Base-by-base conservation (phyloP, 495 filamentous ascomycete species). In the Bathelium albidoporum region DNA sequence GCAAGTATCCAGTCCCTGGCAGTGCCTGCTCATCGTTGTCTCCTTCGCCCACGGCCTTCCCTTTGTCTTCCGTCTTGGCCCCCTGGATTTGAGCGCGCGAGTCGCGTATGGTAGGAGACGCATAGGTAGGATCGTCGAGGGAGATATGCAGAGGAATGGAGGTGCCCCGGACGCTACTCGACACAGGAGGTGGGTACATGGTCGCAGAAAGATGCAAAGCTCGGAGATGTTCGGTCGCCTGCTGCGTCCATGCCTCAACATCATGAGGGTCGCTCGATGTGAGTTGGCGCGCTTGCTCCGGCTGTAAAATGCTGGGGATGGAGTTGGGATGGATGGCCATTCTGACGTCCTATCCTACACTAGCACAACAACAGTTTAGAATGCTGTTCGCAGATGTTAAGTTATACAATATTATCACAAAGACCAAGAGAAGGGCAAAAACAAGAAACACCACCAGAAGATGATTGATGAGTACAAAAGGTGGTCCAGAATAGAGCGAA, bases 91-190 rank as follows among this genome's bases (percentile, higher is more conserved):
- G 18, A 66, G 44, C 39, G 61, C 65, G 41, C 58, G 12, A 36
- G 39, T 39, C 22, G 61, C 59, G 58, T 2, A 34, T 59, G 22
- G 62, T 52, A 1, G 31, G 65, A 2, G 43, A 34, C 14, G 52
- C 45, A 31, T 18, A 0, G 20, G 52, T 58, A 60, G 63, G 63
- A 28, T 72, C 71, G 64, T 79, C 76, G 58, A 79, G 74, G 9
- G 76, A 76, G 62, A 78, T 78, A 52, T 71, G 62, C 20, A 77
- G 62, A 11, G 68, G 59, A n/a, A 76, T 70, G 12, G 68, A 59
- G 14, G 71, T 68, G 32, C 69, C 67, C 32, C 64, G 73, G 32
- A 70, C 18, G 20, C 32, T 60, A 29, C 24, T 29, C 20, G 5
- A 9, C 24, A 9, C 24, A 29, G 49, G 49, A 28, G 49, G 49